Conservation (phyloP, 805 yeast species). For the Yarrowia sp. region DNA sequence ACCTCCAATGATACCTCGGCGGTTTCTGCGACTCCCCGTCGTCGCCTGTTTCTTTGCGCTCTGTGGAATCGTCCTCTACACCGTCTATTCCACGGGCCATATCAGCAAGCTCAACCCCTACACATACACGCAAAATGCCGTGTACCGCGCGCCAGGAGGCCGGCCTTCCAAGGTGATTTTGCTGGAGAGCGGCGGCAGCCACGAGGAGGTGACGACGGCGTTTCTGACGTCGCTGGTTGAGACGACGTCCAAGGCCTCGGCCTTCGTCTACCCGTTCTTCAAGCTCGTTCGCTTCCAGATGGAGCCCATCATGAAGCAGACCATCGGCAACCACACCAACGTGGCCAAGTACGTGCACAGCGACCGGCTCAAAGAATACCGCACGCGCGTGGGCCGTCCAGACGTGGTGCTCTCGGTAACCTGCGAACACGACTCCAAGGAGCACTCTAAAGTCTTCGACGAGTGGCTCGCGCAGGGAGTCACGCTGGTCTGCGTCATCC, state of each 20-base stretch:
- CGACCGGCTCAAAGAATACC: conserved; percentile 2
- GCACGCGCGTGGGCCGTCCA: background rate
- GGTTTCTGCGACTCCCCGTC: conserved; percentile 5
- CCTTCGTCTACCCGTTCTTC: conserved; percentile 19
- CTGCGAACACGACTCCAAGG: conserved; percentile 16
- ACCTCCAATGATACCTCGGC: background rate
- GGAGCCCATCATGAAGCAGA: conserved; percentile 5
- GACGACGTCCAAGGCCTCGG: background rate
- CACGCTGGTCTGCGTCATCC: conserved; percentile 3
- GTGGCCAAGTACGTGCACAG: conserved; percentile 11
- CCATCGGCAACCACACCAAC: conserved; percentile 11
- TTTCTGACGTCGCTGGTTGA: conserved; percentile 13
- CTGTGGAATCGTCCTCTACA: conserved; percentile 1
- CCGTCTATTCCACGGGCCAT: background rate
- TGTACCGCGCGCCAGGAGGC: background rate
- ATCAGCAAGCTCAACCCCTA: conserved; percentile 10
- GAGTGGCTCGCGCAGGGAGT: conserved; percentile 14
- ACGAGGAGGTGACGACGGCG: conserved; percentile 20
- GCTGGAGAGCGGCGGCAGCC: conserved; percentile 22
- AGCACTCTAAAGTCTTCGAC: background rate
- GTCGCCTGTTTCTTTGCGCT: background rate
- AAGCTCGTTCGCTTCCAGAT: conserved; percentile 12
- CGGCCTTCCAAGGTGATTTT: conserved; percentile 11
- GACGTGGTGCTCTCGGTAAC: conserved; percentile 8
- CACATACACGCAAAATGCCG: background rate